Conservation (phyloP, 768 basidiomycete species). For the Mycena metata region DNA sequence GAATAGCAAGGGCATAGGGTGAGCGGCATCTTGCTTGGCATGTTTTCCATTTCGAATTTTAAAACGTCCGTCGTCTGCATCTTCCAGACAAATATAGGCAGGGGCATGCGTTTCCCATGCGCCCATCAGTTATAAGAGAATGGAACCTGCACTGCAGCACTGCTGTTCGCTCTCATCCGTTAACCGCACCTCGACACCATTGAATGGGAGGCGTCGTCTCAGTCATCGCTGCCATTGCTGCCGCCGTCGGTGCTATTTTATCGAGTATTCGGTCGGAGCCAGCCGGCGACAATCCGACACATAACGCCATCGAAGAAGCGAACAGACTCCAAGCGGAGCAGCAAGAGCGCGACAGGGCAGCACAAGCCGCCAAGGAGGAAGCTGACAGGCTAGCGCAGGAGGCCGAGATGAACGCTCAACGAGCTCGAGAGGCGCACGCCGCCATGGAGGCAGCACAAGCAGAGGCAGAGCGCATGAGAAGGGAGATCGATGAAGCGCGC, state of each 20-base stretch:
- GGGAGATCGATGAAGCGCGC: constrained; percentile 4
- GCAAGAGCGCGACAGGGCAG: constrained; percentile 15
- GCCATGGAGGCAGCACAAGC: constrained; percentile 20
- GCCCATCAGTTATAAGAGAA: too few relatives aligned
- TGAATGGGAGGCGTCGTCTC: too few relatives aligned
- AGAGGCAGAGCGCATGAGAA: constrained; percentile 15
- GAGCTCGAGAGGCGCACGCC: constrained; percentile 14
- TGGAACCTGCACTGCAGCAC: too few relatives aligned
- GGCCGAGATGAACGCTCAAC: constrained; percentile 17
- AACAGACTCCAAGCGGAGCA: constrained; percentile 13
- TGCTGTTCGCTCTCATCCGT: too few relatives aligned
- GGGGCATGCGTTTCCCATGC: background rate
- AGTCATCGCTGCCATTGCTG: background rate
- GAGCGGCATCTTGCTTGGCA: constrained; percentile 8
- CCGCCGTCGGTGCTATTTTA: background rate
- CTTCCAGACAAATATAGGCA: constrained; percentile 11
- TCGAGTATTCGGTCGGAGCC: background rate
- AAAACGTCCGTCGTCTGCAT: background rate
- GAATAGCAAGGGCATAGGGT: constrained; percentile 5
- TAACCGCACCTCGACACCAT: too few relatives aligned
- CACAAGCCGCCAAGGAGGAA: constrained; percentile 20
- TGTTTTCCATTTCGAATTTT: constrained; percentile 14
- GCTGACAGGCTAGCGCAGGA: constrained; percentile 11
- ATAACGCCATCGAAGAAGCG: constrained; percentile 15
- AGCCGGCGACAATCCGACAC: background rate